Conservation (phyloP, 768 basidiomycete species). For the Mrakia blollopis region DNA sequence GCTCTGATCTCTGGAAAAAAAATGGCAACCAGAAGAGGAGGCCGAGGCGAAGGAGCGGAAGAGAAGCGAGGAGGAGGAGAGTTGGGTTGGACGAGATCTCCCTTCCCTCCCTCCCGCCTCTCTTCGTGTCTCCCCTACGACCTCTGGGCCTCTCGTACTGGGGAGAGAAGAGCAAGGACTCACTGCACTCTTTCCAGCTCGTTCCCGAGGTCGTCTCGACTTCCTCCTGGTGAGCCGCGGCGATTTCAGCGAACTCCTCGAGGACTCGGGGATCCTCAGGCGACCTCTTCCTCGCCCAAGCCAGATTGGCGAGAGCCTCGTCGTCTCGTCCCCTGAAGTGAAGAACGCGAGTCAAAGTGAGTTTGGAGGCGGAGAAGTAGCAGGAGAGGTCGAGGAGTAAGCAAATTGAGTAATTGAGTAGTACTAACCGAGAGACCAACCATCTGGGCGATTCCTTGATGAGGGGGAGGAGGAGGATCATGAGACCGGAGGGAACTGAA, state of each 20-base stretch:
- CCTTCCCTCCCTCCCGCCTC: not conserved
- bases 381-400: too few relatives aligned
- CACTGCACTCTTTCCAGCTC: conserved; percentile 54
- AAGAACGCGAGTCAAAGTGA: too few relatives aligned
- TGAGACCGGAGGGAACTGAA: conserved; percentile 44
- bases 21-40: not conserved
- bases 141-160: not conserved
- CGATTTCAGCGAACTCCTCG: conserved; percentile 58
- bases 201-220: conserved; percentile 59
- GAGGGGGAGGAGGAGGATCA: conserved; percentile 40
- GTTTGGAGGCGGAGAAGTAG: too few relatives aligned
- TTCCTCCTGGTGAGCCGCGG: conserved; percentile 72
- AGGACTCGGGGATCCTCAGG: conserved; percentile 43
- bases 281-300: conserved; percentile 44
- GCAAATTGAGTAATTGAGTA: too few relatives aligned
- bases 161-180: not conserved
- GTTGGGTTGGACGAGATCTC: not conserved
- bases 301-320: conserved; percentile 51
- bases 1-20: not conserved
- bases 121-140: not conserved
- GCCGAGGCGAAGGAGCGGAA: not conserved
- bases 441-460: conserved; percentile 42
- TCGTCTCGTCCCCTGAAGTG: conserved; percentile 39
- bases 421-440: conserved; percentile 39
- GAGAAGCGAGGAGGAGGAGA: not conserved